Evolutionary conservation across 2,329 filamentous ascomycete genomes (phyloP).

Genomic region (Aspergillus floridensis): DNA sequence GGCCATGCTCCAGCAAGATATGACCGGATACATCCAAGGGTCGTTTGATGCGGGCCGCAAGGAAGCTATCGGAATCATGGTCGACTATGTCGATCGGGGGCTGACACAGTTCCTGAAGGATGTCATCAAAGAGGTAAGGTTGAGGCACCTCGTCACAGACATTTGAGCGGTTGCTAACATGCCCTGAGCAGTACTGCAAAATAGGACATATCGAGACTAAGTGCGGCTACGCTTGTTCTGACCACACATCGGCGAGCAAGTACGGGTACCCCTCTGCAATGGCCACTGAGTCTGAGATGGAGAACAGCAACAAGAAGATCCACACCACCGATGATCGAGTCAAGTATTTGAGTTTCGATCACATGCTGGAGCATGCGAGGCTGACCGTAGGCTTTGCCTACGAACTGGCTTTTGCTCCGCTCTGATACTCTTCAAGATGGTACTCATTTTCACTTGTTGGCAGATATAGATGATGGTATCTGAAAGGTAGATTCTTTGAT

Average conservation of each 20-base stretch:
- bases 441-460: not conserved
- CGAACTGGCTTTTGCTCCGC: conserved; percentile 76
- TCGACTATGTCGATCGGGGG: conserved; percentile 79
- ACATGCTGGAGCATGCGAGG: conserved; percentile 87
- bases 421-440: conserved; percentile 39
- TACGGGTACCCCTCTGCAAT: conserved; percentile 65
- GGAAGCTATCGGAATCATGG: conserved; percentile 88
- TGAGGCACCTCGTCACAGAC: not conserved
- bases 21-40: conserved; percentile 85
- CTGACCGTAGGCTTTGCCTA: conserved; percentile 81
- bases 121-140: conserved; percentile 65
- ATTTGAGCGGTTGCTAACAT: conserved; percentile 10
- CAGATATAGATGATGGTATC: not conserved
- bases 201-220: conserved; percentile 85
- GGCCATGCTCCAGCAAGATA: conserved; percentile 98
- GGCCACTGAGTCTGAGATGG: conserved; percentile 61
- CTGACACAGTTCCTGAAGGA: conserved; percentile 89
- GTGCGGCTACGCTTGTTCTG: conserved; percentile 81
- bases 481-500: too few relatives aligned
- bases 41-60: conserved; percentile 77
- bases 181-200: conserved; percentile 67
- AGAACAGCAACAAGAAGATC: conserved; percentile 65
- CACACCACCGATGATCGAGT: conserved; percentile 71
- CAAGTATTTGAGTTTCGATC: conserved; percentile 72
- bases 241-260: conserved; percentile 65